Evolutionary conservation across 176 grass and related monocot genomes (phyloP).

Genomic region (Phoenix roebelenii): DNA sequence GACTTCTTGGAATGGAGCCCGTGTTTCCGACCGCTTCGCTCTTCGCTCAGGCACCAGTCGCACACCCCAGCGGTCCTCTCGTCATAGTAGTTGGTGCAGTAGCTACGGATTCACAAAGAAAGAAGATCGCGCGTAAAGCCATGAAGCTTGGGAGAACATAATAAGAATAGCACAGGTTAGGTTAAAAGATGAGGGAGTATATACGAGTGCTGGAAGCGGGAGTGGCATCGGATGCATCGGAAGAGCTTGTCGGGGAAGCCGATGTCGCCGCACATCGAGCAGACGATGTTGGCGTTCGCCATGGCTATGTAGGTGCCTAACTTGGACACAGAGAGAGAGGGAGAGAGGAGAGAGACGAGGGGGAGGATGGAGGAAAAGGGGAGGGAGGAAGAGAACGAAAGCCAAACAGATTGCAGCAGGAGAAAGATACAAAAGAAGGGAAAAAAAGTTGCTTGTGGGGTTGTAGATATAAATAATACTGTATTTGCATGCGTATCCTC

Average conservation of each 20-base stretch:
- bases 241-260: conserved; percentile 99
- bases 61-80: conserved; percentile 42
- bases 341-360: background rate
- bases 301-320: conserved; percentile 2
- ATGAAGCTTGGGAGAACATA: background rate
- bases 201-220: conserved; percentile 91
- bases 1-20: conserved; percentile 26
- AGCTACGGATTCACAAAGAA: conserved; percentile 26
- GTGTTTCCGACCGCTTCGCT: conserved; percentile 19
- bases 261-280: conserved; percentile 96
- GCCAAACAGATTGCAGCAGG: conserved; percentile 27
- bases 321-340: conserved; percentile 10
- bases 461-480: too few species aligned
- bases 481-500: too few species aligned
- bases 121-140: background rate
- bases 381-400: conserved; percentile 7
- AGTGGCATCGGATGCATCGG: conserved; percentile 64
- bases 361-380: conserved; percentile 5
- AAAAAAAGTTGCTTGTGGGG: too few species aligned
- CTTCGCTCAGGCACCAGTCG: conserved; percentile 88
- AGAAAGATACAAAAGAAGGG: background rate
- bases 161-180: too few species aligned
- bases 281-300: conserved; percentile 34
- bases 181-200: conserved; percentile 2
- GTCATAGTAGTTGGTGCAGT: conserved; percentile 95